Evolutionary conservation across 169 alveolate genomes (phyloP).

Genomic region (Eimeria nieschulzi): DNA sequence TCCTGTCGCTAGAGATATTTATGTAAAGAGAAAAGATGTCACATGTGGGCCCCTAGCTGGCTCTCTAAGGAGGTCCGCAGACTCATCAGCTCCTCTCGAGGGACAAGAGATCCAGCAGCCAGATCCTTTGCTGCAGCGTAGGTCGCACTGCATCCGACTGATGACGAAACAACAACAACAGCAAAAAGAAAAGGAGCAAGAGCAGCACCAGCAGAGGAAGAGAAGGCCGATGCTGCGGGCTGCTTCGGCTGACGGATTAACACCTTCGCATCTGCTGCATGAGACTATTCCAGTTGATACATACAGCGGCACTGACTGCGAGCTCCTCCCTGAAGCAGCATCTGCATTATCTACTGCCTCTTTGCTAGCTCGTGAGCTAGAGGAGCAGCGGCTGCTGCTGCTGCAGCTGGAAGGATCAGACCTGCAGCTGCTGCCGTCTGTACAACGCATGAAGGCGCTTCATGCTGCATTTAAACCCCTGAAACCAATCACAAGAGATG

Average conservation of each 20-base stretch:
- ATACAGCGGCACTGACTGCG: background rate
- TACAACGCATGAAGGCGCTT: conserved; percentile 16
- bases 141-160: conserved; percentile 1
- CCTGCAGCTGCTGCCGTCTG: conserved; percentile 43
- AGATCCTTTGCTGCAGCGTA: conserved; percentile 17
- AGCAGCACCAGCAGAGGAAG: conserved; percentile 11
- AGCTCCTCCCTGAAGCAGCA: background rate
- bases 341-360: conserved; percentile 30
- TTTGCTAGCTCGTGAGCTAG: conserved; percentile 23
- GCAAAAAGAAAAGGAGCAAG: conserved; percentile 10
- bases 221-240: background rate
- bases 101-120: background rate
- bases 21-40: conserved; percentile 37
- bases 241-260: conserved; percentile 6
- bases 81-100: background rate
- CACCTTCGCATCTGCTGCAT: conserved; percentile 17
- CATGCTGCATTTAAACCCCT: conserved; percentile 16
- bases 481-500: conserved; percentile 3
- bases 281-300: background rate
- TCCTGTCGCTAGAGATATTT: conserved; percentile 43
- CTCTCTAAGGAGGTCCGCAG: conserved; percentile 12
- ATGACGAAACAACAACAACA: conserved; percentile 49
- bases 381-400: conserved; percentile 61
- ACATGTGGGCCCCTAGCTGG: background rate
- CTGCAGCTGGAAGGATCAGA: conserved; percentile 31